Percentiles rank a stretch among this genome's conserved stretches.
These are phyloP conservation scores for Dianthus caryophyllus DNA, from an alignment of 148 eudicot genomes.

Conservation along the genomic window DNA sequence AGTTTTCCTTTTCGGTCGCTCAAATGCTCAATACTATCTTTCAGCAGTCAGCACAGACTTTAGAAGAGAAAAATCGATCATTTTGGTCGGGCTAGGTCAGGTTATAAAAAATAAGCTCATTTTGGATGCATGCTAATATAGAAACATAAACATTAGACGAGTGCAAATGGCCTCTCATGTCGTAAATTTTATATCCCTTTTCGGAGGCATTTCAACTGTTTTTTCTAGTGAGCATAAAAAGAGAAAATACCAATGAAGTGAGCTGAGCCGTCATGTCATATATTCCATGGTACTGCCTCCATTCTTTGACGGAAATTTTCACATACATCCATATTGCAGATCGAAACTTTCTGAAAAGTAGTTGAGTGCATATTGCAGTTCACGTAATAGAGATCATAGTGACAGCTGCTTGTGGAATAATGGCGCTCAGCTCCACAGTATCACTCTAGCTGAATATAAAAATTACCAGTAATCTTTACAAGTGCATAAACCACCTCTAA, in stretches of 20 bases:
- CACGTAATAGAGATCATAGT: neutral
- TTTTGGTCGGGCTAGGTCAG: too few species aligned
- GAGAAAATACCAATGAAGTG: neutral
- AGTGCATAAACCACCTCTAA: slow-evolving; percentile 44
- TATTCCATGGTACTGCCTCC: neutral
- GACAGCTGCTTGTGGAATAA: neutral
- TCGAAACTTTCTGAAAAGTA: neutral
- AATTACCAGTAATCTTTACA: slow-evolving; percentile 57
- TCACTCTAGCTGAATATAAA: neutral
- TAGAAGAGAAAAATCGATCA: too few species aligned
- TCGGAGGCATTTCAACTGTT: neutral
- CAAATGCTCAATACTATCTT: too few species aligned
- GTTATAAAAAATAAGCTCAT: too few species aligned
- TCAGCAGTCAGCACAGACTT: too few species aligned
- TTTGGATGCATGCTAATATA: neutral
- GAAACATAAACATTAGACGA: neutral
- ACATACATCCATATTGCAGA: neutral
- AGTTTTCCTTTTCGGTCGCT: too few species aligned
- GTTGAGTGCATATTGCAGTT: neutral
- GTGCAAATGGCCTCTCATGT: slow-evolving; percentile 9
- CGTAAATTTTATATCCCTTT: slow-evolving; percentile 1
- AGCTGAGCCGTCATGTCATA: neutral
- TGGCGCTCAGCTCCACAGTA: neutral
- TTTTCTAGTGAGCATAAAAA: neutral
- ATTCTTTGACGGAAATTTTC: neutral